Percentiles rank a stretch among this genome's conserved stretches.
Evolutionary conservation across 306 rosid genomes (phyloP).

Genomic region (Castanopsis chinensis): DNA sequence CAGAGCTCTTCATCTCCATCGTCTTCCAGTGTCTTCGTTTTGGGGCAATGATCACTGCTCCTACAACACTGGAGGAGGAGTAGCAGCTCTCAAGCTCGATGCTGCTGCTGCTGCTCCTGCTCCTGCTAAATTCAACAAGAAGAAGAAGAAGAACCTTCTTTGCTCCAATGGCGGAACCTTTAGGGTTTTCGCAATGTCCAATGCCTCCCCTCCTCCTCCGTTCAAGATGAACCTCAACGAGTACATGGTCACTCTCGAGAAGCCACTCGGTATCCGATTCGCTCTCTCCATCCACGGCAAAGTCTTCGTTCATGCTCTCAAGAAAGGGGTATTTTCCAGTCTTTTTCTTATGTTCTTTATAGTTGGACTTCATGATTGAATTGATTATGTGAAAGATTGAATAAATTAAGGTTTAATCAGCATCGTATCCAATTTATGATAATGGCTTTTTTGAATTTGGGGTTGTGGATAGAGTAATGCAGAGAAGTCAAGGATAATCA

Average conservation of each 20-base stretch:
- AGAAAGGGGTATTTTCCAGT: constrained; percentile 65
- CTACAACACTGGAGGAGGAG: constrained; percentile 4
- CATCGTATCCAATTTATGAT: not conserved
- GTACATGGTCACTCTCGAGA: constrained; percentile 83
- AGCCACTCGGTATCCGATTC: constrained; percentile 85
- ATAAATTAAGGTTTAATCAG: too few species aligned
- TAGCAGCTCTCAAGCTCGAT: not conserved
- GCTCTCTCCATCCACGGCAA: constrained; percentile 76
- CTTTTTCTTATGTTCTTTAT: not conserved
- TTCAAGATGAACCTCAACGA: constrained; percentile 82
- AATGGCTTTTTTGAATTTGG: not conserved
- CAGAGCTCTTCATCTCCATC: constrained; percentile 27
- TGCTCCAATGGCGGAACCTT: constrained; percentile 30
- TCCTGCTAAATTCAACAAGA: not conserved
- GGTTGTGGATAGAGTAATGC: constrained; percentile 66
- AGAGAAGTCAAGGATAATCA: constrained; percentile 81
- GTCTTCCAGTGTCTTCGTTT: constrained; percentile 23
- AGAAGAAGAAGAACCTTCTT: not conserved
- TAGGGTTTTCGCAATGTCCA: constrained; percentile 54
- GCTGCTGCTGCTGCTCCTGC: not conserved
- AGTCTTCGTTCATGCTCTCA: constrained; percentile 76
- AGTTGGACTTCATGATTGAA: too few species aligned
- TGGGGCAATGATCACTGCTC: constrained; percentile 35
- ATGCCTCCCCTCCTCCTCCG: constrained; percentile 10
- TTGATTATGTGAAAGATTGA: too few species aligned